Evolutionary conservation across 495 filamentous ascomycete genomes (phyloP), one percentile per base, ranked within the genome.

Genomic region (Cenococcum geophilum): DNA sequence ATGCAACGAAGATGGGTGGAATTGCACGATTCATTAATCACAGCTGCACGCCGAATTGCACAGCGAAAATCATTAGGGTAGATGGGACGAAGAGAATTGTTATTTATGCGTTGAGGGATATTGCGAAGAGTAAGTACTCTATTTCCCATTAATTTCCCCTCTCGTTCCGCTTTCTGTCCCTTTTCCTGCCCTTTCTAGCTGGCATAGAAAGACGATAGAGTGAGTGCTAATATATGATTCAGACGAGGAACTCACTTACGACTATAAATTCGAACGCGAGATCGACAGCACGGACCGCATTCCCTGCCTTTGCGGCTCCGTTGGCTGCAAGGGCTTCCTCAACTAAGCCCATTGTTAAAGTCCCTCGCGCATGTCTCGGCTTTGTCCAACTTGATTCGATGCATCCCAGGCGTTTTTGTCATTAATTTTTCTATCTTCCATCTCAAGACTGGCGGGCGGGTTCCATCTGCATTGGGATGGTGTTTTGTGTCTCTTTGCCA

Each of bases 1-100:
- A 99, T 73, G 93, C 93, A 42, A 98, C 93, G 34, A 99, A 99
- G 79, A 88, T 92, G 74, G 93, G 93, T 35, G 95, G 93, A 20
- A 97, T 99, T 76, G 93, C 93, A 16, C 81, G 93, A 51, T 99
- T 99, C 74, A 99, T 99, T 79, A 99, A 99, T 72, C 93, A 99
- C 72, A 92, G 89, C 73, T 99, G 93, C 75, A 95, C 88, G 70
- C 93, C 93, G 1, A 97, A 97, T 71, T 99, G 93, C 74, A 99
- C 93, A 51, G 93, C 93, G 59, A 99, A 99, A 76, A 99, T 99
- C 74, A 99, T 99, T 77, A 95, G 93, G 74, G 95, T 97, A 34
- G 93, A 99, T 72, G 93, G 95, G n/a, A 96, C 88, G 73, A 97
- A 96, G 78, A 82, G 93, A 36, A 99, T 99, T 71, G 95, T 97